Conservation (phyloP, 495 filamentous ascomycete species). For the Haplographium delicatum region DNA sequence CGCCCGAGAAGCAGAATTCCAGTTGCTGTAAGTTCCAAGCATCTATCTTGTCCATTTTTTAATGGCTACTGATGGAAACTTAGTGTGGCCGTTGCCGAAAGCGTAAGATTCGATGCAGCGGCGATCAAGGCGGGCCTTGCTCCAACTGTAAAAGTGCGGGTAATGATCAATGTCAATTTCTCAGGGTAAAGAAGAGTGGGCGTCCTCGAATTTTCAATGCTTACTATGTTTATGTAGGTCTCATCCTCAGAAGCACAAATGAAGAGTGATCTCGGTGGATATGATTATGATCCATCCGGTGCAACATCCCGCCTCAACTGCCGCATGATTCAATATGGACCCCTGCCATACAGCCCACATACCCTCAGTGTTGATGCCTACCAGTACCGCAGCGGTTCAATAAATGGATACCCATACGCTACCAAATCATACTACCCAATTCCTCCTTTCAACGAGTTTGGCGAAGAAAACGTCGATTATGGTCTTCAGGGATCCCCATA, state of each 20-base stretch:
- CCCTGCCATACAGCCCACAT: conserved; percentile 24
- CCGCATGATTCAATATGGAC: conserved; percentile 27
- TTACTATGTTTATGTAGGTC: conserved; percentile 34
- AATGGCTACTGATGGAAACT: conserved; percentile 15
- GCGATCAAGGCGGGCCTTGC: conserved; percentile 76
- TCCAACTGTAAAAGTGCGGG: conserved; percentile 75
- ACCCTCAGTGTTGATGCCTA: conserved; percentile 31
- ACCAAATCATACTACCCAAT: conserved; percentile 26
- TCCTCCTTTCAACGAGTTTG: conserved; percentile 22
- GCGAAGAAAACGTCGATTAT: conserved; percentile 39
- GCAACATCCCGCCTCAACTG: conserved; percentile 32
- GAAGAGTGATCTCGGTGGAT: conserved; percentile 32
- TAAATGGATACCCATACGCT: conserved; percentile 31
- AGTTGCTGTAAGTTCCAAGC: conserved; percentile 55
- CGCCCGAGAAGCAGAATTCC: conserved; percentile 52
- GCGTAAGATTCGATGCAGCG: conserved; percentile 94
- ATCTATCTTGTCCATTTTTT: neutral
- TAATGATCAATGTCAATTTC: conserved; percentile 65
- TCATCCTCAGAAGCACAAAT: conserved; percentile 41
- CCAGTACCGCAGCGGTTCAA: conserved; percentile 28
- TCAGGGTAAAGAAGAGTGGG: conserved; percentile 58
- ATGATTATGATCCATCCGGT: conserved; percentile 38
- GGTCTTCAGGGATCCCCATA: conserved; percentile 29
- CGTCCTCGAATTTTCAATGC: neutral
- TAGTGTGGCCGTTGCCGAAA: conserved; percentile 92